Base-by-base conservation (phyloP, 2,329 filamentous ascomycete genomes). In the Monilinia fructigena region DNA sequence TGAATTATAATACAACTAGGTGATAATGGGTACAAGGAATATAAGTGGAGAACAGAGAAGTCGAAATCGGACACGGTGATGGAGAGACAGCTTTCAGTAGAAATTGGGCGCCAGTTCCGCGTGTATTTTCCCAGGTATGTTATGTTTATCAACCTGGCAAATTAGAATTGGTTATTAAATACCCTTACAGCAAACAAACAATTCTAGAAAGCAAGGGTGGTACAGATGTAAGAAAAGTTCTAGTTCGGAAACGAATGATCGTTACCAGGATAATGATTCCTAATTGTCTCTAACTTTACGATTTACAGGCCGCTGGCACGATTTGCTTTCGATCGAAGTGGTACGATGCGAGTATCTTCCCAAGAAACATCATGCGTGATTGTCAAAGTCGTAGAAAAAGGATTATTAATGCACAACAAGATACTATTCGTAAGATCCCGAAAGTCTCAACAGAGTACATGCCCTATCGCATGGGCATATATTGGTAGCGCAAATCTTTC, bases 401-500 rank as follows among this genome's bases (percentile, higher is more conserved):
- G 92, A 0, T 76, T 97, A 28, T 80, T 99, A 69, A 91, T 96
- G 81, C 95, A 99, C 78, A 96, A 87, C 78, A 99, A 99, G 80
- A 81, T 92, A 70, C 79, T 87, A 65, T 80, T 86, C 62, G 84
- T 85, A 31, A 79, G 80, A 63, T 68, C 67, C 40, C 38, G 31
- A n/a, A 53, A 45, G 48, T 26, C 18, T 23, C 54, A 60, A 62
- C 40, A 45, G 65, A 50, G 8, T 55, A n/a, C 28, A 31, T 20
- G 68, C 72, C 55, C 72, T 26, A 68, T 68, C 79, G 87, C 87
- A 5, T 98, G 92, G 89, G 89, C 85, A 2, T 98, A 98, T 75
- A 79, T 97, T 48, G 95, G 95, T 20, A 96, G 92, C 72, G 92
- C 92, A 10, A 99, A 99, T 78, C 79, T 97, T 38, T 96, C 93